Evolutionary conservation across 2,329 filamentous ascomycete species (phyloP).

Genomic region (Anthostomella pinea): DNA sequence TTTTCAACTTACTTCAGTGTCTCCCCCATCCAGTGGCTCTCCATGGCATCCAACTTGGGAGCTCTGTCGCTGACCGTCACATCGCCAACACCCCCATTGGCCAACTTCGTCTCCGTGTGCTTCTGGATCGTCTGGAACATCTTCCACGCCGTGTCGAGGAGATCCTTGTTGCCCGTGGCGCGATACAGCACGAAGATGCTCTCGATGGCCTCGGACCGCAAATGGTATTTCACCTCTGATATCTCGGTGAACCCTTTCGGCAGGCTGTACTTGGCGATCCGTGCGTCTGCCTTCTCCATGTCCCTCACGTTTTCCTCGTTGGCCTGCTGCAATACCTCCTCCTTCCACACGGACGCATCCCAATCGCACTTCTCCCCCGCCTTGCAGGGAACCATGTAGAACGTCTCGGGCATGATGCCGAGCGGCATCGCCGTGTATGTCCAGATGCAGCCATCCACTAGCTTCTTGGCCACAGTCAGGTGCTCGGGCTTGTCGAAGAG

Average conservation of each 20-base stretch:
- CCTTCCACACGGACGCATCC: constrained; percentile 28
- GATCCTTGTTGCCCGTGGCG: constrained; percentile 20
- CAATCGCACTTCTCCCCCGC: constrained; percentile 24
- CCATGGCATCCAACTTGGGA: constrained; percentile 24
- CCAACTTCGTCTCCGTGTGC: constrained; percentile 23
- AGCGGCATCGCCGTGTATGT: constrained; percentile 45
- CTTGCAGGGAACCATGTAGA: constrained; percentile 40
- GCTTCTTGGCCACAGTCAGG: constrained; percentile 41
- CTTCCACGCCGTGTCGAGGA: constrained; percentile 24
- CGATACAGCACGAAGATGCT: constrained; percentile 28
- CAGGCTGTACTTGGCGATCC: constrained; percentile 18
- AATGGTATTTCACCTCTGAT: constrained; percentile 22
- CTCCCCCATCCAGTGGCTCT: constrained; percentile 28
- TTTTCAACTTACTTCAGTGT: constrained; percentile 23
- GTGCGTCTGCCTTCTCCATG: constrained; percentile 15
- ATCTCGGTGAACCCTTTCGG: constrained; percentile 23
- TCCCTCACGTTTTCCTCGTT: constrained; percentile 10
- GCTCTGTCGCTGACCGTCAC: constrained; percentile 17
- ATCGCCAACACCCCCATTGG: constrained; percentile 24
- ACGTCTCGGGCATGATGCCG: constrained; percentile 53
- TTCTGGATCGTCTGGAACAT: constrained; percentile 27
- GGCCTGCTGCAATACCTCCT: constrained; percentile 17
- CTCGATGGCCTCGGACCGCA: constrained; percentile 30
- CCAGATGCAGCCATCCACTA: constrained; percentile 52
- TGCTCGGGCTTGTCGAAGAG: constrained; percentile 41